A percentile compares a stretch with the other conserved stretches of the same genome.
These are phyloP conservation scores for Glycine soja DNA, from an alignment of 306 rosid species.

Conservation along the genomic window DNA sequence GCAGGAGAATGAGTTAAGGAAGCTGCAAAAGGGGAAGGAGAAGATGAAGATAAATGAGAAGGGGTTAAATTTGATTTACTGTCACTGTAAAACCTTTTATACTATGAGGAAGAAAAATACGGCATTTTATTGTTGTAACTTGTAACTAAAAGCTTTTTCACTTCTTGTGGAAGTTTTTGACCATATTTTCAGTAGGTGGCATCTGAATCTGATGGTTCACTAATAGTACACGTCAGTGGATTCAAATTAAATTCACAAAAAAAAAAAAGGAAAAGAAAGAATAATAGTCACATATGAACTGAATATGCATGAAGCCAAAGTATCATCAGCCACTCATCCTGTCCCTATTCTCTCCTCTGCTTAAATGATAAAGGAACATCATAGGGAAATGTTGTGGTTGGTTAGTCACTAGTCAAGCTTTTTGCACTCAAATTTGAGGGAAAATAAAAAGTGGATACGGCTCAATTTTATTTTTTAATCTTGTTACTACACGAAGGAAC, in stretches of 20 bases:
- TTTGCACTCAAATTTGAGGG: conserved; percentile 23
- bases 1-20: conserved; percentile 59
- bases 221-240: conserved; percentile 8
- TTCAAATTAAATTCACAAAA: neutral
- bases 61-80: conserved; percentile 10
- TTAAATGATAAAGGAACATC: conserved; percentile 52
- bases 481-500: conserved; percentile 34
- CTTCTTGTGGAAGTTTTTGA: conserved; percentile 30
- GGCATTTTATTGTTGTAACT: conserved; percentile 32
- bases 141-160: conserved; percentile 32
- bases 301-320: conserved; percentile 51
- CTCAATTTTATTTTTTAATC: conserved; percentile 46
- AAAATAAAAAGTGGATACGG: conserved; percentile 9
- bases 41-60: conserved; percentile 42
- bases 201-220: conserved; percentile 31
- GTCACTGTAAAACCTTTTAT: conserved; percentile 7
- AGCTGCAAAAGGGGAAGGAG: conserved; percentile 47
- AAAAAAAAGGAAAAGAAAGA: conserved; percentile 21
- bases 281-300: conserved; percentile 56
- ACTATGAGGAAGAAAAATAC: neutral
- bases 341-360: conserved; percentile 38
- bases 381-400: conserved; percentile 36
- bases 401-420: conserved; percentile 43
- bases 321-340: conserved; percentile 69
- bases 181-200: conserved; percentile 41